phyloP scores from a whole-genome alignment of 495 filamentous ascomycete species.

The Penicillium pulvis region DNA sequence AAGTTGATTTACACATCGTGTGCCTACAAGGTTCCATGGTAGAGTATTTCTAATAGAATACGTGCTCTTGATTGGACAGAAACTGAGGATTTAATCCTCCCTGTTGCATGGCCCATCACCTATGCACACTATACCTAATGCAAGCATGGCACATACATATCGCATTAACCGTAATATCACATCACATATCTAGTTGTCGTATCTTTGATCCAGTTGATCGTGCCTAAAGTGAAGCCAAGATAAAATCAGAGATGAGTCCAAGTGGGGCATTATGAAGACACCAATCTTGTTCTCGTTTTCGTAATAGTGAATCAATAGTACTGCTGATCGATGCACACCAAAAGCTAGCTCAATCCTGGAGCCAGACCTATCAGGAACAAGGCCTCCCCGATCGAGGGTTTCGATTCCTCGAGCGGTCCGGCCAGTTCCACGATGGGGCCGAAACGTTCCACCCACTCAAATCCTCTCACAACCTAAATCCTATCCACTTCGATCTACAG shows the following conservation, averaged over 20 bases:
- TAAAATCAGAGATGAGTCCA: no score
- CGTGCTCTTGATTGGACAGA: not conserved
- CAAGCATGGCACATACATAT: not conserved
- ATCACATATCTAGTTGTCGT: not conserved
- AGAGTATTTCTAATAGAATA: not conserved
- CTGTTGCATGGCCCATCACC: not conserved
- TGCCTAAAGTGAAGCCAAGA: not conserved
- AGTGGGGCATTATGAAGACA: not conserved
- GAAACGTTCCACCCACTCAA: not conserved
- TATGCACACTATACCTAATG: not conserved
- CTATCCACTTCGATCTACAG: not conserved
- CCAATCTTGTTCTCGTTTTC: slow-evolving; percentile 4
- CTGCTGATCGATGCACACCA: slow-evolving; percentile 6
- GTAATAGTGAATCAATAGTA: slow-evolving; percentile 7
- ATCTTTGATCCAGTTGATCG: not conserved
- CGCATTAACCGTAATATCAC: not conserved
- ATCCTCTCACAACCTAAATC: not conserved
- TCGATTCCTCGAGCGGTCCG: not conserved
- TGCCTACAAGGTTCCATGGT: not conserved
- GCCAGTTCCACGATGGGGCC: not conserved
- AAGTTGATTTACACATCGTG: not conserved
- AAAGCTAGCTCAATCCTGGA: not conserved
- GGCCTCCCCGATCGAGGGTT: not conserved
- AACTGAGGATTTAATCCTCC: no score
- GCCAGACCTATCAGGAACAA: not conserved